phyloP scores from a whole-genome alignment of 1,139 yeast species.

The Petasospora rhodanensis region DNA sequence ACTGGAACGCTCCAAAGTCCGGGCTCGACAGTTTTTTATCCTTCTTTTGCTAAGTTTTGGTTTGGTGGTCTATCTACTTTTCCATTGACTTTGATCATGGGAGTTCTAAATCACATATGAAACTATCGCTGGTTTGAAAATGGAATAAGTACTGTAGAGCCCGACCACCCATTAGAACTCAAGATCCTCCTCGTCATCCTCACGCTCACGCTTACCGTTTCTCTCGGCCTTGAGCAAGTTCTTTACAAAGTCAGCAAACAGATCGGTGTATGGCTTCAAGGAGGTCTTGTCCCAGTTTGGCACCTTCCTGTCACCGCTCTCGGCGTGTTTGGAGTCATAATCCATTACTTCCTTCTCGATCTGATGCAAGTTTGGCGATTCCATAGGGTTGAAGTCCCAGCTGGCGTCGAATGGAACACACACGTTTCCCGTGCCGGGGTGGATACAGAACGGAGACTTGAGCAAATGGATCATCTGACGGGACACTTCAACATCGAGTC shows the following conservation, averaged over 20 bases:
- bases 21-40: constrained; percentile 10
- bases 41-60: constrained; percentile 7
- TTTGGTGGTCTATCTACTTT: not conserved
- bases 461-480: constrained; percentile 85
- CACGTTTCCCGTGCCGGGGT: constrained; percentile 95
- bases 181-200: constrained; percentile 25
- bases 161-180: constrained; percentile 23
- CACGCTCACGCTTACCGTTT: constrained; percentile 42
- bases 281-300: constrained; percentile 63
- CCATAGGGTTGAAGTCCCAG: constrained; percentile 66
- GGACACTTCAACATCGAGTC: constrained; percentile 91
- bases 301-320: constrained; percentile 25
- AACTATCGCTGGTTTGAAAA: too few relatives aligned
- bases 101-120: constrained; percentile 1
- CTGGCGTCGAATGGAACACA: constrained; percentile 88
- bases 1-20: not conserved
- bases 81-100: constrained; percentile 3
- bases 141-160: constrained; percentile 2
- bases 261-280: constrained; percentile 69
- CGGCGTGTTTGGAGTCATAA: constrained; percentile 35
- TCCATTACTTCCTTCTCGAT: constrained; percentile 41
- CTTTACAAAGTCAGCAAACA: constrained; percentile 61
- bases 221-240: constrained; percentile 54
- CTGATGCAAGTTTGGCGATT: constrained; percentile 70
- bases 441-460: constrained; percentile 97